These are phyloP conservation scores for Phytophthora cactorum DNA, from an alignment of 352 stramenopile genomes.

Conservation along the genomic window DNA sequence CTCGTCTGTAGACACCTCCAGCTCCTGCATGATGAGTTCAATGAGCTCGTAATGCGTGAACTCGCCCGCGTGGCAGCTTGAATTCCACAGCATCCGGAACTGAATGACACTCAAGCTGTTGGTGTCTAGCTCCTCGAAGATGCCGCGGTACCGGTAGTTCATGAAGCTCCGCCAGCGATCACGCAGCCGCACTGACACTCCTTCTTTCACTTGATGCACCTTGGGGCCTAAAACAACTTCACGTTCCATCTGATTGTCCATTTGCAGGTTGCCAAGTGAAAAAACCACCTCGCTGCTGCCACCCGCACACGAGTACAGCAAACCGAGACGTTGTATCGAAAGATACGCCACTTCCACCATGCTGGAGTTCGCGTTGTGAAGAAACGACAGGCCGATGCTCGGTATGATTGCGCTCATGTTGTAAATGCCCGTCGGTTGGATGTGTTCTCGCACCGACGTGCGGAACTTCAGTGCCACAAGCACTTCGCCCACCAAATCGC, in stretches of 20 bases:
- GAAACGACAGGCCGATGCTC: conserved; percentile 83
- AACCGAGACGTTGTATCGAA: conserved; percentile 76
- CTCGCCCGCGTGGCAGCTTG: conserved; percentile 72
- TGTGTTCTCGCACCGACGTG: conserved; percentile 61
- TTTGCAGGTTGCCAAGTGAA: conserved; percentile 86
- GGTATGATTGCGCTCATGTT: conserved; percentile 82
- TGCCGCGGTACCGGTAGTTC: conserved; percentile 85
- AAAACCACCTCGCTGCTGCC: conserved; percentile 85
- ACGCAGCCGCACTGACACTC: conserved; percentile 82
- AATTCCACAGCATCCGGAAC: conserved; percentile 90
- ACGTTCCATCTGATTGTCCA: conserved; percentile 91
- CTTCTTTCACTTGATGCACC: conserved; percentile 85
- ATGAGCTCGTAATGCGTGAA: conserved; percentile 89
- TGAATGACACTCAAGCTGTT: conserved; percentile 78
- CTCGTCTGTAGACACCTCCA: conserved; percentile 90
- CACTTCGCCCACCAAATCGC: conserved; percentile 80
- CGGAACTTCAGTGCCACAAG: conserved; percentile 86
- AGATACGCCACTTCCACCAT: conserved; percentile 90
- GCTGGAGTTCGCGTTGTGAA: conserved; percentile 84
- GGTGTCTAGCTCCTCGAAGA: conserved; percentile 81
- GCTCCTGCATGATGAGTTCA: conserved; percentile 86
- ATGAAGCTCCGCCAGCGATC: conserved; percentile 86
- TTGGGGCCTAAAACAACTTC: conserved; percentile 86
- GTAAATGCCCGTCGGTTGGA: conserved; percentile 64
- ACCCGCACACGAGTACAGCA: conserved; percentile 80